These are phyloP conservation scores for Salicornia ramosissima DNA, from an alignment of 148 eudicot genomes.

Conservation along the genomic window DNA sequence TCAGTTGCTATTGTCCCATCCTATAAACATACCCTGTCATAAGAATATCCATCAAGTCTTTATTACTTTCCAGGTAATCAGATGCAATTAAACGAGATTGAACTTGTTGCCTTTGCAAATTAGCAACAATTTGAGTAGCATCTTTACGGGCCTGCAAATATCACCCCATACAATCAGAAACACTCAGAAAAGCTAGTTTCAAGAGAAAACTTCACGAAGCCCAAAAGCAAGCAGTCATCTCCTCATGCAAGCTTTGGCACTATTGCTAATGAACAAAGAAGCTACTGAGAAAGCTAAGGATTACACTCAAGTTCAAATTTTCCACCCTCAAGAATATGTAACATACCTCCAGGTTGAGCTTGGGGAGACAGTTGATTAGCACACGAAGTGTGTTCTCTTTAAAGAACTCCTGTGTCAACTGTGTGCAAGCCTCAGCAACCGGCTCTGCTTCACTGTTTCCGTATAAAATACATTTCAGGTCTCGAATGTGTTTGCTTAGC, in stretches of 20 bases:
- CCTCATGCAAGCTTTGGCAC: not conserved
- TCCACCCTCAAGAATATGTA: not conserved
- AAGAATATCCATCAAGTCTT: slow-evolving; percentile 80
- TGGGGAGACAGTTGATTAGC: slow-evolving; percentile 63
- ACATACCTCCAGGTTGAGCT: slow-evolving; percentile 78
- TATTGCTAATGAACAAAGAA: not conserved
- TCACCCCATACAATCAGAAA: slow-evolving; percentile 19
- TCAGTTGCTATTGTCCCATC: slow-evolving; percentile 2
- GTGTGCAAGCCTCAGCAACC: slow-evolving; percentile 81
- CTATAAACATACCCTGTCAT: slow-evolving; percentile 65
- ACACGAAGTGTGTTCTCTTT: slow-evolving; percentile 73
- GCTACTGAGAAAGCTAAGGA: not conserved
- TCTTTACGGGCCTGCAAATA: slow-evolving; percentile 82
- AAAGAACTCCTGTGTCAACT: slow-evolving; percentile 91
- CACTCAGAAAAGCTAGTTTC: not conserved
- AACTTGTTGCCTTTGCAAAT: slow-evolving; percentile 94
- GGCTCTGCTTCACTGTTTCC: slow-evolving; percentile 94
- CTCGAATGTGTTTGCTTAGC: slow-evolving; percentile 64
- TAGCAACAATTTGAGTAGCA: slow-evolving; percentile 99
- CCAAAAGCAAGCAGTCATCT: not conserved
- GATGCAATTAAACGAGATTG: slow-evolving; percentile 86
- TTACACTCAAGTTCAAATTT: not conserved
- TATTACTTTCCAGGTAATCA: slow-evolving; percentile 82
- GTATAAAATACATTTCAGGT: slow-evolving; percentile 69
- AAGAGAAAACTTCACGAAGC: not conserved